A percentile compares a stretch with the other conserved stretches of the same genome.
These are phyloP conservation scores for Nannochloropsis granulata DNA, from an alignment of 108 stramenopile genomes.

Conservation along the genomic window DNA sequence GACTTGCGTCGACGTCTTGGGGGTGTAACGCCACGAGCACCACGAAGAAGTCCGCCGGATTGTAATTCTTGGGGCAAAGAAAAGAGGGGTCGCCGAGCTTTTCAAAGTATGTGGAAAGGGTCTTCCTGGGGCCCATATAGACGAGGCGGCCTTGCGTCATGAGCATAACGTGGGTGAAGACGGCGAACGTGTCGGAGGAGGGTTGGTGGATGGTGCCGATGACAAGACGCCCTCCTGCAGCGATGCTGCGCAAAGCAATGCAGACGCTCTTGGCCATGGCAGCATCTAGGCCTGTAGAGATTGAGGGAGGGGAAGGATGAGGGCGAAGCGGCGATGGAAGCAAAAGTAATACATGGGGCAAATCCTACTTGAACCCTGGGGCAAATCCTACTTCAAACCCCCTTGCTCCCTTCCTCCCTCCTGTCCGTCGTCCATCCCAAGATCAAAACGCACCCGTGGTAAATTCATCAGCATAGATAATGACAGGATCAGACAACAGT, in stretches of 20 bases:
- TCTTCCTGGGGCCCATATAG: not conserved
- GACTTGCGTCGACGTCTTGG: not conserved
- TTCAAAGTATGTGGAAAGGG: not conserved
- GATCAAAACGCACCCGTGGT: constrained; percentile 14
- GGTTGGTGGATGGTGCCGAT: constrained; percentile 38
- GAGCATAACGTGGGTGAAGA: not conserved
- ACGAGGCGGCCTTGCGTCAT: not conserved
- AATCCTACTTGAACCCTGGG: too few species aligned
- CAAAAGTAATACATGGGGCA: too few species aligned
- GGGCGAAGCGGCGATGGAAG: too few species aligned
- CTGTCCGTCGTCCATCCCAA: too few species aligned
- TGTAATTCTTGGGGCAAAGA: not conserved
- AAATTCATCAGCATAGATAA: constrained; percentile 42
- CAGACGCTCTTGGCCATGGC: not conserved
- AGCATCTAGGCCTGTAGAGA: not conserved
- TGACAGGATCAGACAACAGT: constrained; percentile 32
- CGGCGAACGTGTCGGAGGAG: constrained; percentile 3
- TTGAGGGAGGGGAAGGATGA: too few species aligned
- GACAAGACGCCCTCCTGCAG: constrained; percentile 20
- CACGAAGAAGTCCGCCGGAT: not conserved
- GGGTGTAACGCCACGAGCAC: not conserved
- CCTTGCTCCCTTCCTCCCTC: too few species aligned
- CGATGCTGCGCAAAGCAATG: constrained; percentile 3
- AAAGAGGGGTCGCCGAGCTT: not conserved
- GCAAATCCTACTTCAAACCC: too few species aligned